phyloP scores from a whole-genome alignment of 768 basidiomycete genomes.

The Pulveroboletus sp. region DNA sequence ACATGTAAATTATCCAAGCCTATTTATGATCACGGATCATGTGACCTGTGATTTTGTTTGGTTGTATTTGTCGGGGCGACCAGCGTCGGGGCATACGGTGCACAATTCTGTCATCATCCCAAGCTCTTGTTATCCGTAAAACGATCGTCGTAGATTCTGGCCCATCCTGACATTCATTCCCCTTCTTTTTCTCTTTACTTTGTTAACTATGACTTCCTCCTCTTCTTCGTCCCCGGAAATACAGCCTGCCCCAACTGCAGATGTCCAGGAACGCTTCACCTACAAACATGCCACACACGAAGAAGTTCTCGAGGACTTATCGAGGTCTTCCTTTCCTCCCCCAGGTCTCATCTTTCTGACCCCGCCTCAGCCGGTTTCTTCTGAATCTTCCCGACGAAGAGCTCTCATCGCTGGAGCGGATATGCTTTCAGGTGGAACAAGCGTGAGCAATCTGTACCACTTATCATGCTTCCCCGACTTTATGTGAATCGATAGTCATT shows the following conservation, averaged over 20 bases:
- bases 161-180: slow-evolving; percentile 29
- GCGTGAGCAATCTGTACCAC: slow-evolving; percentile 58
- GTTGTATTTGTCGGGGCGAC: slow-evolving; percentile 17
- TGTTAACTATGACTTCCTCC: slow-evolving; percentile 61
- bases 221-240: slow-evolving; percentile 79
- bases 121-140: slow-evolving; percentile 30
- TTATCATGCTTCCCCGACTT: slow-evolving; percentile 12
- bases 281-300: slow-evolving; percentile 77
- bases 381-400: slow-evolving; percentile 94
- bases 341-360: slow-evolving; percentile 12
- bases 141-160: slow-evolving; percentile 30
- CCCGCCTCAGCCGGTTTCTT: slow-evolving; percentile 75
- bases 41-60: slow-evolving; percentile 22
- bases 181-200: slow-evolving; percentile 26
- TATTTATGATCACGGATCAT: slow-evolving; percentile 3
- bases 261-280: slow-evolving; percentile 39
- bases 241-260: slow-evolving; percentile 41
- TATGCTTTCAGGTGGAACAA: slow-evolving; percentile 99
- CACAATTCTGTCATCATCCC: slow-evolving; percentile 26
- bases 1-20: slow-evolving; percentile 14
- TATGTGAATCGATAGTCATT: slow-evolving; percentile 59
- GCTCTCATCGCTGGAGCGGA: slow-evolving; percentile 82
- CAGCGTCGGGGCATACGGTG: slow-evolving; percentile 16
- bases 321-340: slow-evolving; percentile 51
- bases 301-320: slow-evolving; percentile 87